phyloP scores from a whole-genome alignment of 352 stramenopile genomes.

The Globisporangium solare region DNA sequence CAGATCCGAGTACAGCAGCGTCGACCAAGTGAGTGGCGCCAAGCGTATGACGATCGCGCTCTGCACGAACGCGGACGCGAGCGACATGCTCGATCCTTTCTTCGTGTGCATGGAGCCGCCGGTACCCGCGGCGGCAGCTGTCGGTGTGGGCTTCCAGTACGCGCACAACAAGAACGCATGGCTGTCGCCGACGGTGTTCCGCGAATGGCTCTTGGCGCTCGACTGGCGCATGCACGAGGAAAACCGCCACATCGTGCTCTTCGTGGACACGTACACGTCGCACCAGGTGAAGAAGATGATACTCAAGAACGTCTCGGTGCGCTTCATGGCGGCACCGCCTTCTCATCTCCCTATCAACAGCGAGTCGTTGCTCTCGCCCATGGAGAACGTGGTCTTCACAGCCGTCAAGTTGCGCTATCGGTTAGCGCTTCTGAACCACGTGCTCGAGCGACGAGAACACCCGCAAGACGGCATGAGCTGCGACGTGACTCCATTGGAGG shows the following conservation, averaged over 20 bases:
- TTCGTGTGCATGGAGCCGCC: constrained; percentile 46
- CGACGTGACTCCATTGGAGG: constrained; percentile 37
- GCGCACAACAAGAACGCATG: constrained; percentile 66
- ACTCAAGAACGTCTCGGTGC: constrained; percentile 63
- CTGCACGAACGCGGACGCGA: constrained; percentile 63
- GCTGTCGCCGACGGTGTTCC: constrained; percentile 70
- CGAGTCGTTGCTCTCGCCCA: constrained; percentile 31
- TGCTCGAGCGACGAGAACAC: constrained; percentile 39
- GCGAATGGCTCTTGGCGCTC: constrained; percentile 69
- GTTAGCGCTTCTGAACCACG: constrained; percentile 36
- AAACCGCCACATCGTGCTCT: constrained; percentile 62
- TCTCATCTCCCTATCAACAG: constrained; percentile 6
- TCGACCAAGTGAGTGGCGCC: constrained; percentile 1
- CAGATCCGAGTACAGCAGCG: not conserved
- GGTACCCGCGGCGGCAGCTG: constrained; percentile 7
- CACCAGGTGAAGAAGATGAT: constrained; percentile 51
- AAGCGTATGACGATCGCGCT: constrained; percentile 55
- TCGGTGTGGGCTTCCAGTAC: constrained; percentile 40
- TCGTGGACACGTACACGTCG: constrained; percentile 54
- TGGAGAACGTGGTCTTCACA: constrained; percentile 39
- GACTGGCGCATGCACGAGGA: constrained; percentile 77
- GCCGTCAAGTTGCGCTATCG: constrained; percentile 61
- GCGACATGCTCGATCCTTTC: constrained; percentile 64
- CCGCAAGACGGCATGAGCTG: constrained; percentile 26
- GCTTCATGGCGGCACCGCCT: constrained; percentile 26